Base-by-base conservation (phyloP, 2,329 filamentous ascomycete species). In the Myriosclerotinia duriaeana region DNA sequence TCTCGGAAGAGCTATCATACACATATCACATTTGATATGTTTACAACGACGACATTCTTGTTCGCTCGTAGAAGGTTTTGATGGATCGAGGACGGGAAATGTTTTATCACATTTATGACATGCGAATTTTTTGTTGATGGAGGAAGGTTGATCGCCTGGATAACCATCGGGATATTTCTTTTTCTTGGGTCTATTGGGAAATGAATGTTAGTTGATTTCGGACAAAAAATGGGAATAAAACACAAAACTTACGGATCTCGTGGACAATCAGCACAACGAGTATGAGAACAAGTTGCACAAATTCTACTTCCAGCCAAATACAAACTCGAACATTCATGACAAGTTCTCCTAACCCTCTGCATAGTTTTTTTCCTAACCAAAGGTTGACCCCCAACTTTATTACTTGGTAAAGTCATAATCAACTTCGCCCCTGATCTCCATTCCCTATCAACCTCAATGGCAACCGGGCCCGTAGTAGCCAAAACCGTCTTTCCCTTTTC, bases 261-360 rank as follows among this genome's bases (percentile, higher is more conserved):
- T 38, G 91, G 91, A 77, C 92, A 96, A 75, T 89, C 89, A 50
- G 87, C 91, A 80, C 92, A 96, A 64, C 91, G 87, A 62, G 83
- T 77, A 77, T 96, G 93, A 38, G 82, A 79, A 77, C 93, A 96
- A 50, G 81, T 82, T 9, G 81, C 78, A 76, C 93, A 96, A 75
- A 85, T 79, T 68, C 88, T 91, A 68, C 78, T 80, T 42, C 83
- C 81, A 7, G 81, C 74, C 1, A 78, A 77, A 75, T 93, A 95
- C 1, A 88, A 74, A 2, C 81, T 84, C 56, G 85, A 76, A 76
- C 93, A 96, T 72, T 86, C 82, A 78, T 96, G 92, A 77, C 93
- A 96, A 61, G 81, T 87, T 67, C 92, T 87, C 65, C 90, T 84
- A 55, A 95, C 84, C 38, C 91, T 85, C 79, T 95, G 90, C 69